Evolutionary conservation across 192 early-diverging fungal species (phyloP).

Genomic region (Entomortierella chlamydospora): DNA sequence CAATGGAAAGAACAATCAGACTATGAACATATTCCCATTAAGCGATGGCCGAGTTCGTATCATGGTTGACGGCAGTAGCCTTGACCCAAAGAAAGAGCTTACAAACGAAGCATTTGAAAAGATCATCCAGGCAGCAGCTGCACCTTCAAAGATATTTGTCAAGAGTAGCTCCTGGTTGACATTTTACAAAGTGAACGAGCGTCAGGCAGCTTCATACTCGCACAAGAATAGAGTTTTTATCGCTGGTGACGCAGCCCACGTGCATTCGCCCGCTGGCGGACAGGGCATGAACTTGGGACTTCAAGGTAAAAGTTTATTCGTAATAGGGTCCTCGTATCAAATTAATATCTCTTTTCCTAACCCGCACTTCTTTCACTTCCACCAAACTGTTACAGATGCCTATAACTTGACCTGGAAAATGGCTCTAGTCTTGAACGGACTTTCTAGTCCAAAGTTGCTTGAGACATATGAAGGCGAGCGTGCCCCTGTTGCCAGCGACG

Average conservation of each 20-base stretch:
- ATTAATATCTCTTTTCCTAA: background rate
- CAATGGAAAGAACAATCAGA: conserved; percentile 37
- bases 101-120: conserved; percentile 29
- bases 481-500: conserved; percentile 28
- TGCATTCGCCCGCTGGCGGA: conserved; percentile 52
- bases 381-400: conserved; percentile 34
- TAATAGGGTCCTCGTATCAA: too few species aligned
- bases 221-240: conserved; percentile 56
- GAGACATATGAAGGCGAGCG: conserved; percentile 45
- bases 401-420: conserved; percentile 62
- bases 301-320: conserved; percentile 31
- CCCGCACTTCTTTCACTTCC: background rate
- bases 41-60: conserved; percentile 31
- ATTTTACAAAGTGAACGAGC: conserved; percentile 39
- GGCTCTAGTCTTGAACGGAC: conserved; percentile 40
- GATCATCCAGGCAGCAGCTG: conserved; percentile 10
- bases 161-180: conserved; percentile 31
- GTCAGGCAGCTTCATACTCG: conserved; percentile 17
- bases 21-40: conserved; percentile 41
- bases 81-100: conserved; percentile 13
- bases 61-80: conserved; percentile 34
- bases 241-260: conserved; percentile 62
- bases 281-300: conserved; percentile 60
- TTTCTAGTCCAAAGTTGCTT: conserved; percentile 6
- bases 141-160: conserved; percentile 16